Evolutionary conservation across 2,329 filamentous ascomycete species (phyloP).

Genomic region (Paracorniculantispora psalliotae): DNA sequence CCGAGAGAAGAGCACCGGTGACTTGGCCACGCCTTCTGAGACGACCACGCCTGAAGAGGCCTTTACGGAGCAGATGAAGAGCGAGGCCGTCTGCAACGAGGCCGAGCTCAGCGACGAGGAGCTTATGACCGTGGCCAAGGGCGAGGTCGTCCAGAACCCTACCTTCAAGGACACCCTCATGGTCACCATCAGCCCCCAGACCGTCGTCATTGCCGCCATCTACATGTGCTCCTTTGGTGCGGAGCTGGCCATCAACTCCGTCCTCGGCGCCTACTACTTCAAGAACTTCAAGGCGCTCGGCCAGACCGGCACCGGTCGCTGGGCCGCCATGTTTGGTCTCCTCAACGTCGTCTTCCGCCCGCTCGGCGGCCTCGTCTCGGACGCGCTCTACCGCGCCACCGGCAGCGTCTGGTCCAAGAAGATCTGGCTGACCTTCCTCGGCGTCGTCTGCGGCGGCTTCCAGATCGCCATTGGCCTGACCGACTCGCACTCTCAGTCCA

Average conservation of each 20-base stretch:
- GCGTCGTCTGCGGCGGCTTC: conserved; percentile 54
- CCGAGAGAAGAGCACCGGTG: neutral
- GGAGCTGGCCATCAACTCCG: conserved; percentile 59
- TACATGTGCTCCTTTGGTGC: conserved; percentile 61
- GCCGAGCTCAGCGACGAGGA: conserved; percentile 35
- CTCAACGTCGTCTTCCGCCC: conserved; percentile 65
- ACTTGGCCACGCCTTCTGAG: conserved; percentile 22
- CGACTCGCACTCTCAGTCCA: conserved; percentile 50
- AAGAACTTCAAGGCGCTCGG: conserved; percentile 53
- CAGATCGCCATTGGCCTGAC: conserved; percentile 55
- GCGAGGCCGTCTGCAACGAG: conserved; percentile 28
- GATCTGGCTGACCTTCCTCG: conserved; percentile 39
- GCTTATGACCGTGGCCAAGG: conserved; percentile 47
- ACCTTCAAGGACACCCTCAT: conserved; percentile 42
- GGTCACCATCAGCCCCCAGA: conserved; percentile 49
- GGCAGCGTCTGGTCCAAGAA: conserved; percentile 18
- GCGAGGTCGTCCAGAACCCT: conserved; percentile 52
- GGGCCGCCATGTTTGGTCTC: conserved; percentile 71
- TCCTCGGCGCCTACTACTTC: conserved; percentile 55
- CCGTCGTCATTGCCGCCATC: conserved; percentile 47
- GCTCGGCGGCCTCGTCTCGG: conserved; percentile 54
- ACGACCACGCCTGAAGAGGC: neutral
- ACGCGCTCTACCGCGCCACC: conserved; percentile 41
- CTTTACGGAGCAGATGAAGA: neutral
- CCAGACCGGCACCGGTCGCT: conserved; percentile 53